Evolutionary conservation across 495 filamentous ascomycete species (phyloP).

Genomic region (Schizothecium vesticola): DNA sequence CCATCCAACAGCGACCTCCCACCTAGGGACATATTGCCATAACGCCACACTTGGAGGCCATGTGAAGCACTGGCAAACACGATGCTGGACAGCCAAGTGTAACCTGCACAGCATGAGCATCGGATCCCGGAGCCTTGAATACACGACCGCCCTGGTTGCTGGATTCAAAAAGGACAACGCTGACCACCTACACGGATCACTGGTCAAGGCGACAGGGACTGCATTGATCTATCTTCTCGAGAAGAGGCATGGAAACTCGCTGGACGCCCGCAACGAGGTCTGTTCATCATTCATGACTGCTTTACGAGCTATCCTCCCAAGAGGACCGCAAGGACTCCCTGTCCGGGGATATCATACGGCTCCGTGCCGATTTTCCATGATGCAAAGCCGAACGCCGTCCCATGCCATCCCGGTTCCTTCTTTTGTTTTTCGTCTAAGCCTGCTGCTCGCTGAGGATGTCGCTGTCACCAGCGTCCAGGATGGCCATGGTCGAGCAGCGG

Average conservation of each 20-base stretch:
- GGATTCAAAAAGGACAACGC: background rate
- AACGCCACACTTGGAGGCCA: background rate
- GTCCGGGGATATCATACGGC: slow-evolving; percentile 23
- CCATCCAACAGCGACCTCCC: background rate
- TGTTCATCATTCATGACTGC: slow-evolving; percentile 27
- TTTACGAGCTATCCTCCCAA: slow-evolving; percentile 18
- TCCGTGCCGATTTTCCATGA: slow-evolving; percentile 18
- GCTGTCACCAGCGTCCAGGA: slow-evolving; percentile 95
- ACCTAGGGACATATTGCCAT: background rate
- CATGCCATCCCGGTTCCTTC: slow-evolving; percentile 17
- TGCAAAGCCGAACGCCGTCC: slow-evolving; percentile 40
- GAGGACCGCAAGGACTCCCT: slow-evolving; percentile 14
- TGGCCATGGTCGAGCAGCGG: slow-evolving; percentile 87
- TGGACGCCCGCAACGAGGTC: background rate
- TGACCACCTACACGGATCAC: background rate
- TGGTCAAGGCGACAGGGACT: background rate
- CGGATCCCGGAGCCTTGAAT: background rate
- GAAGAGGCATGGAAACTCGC: background rate
- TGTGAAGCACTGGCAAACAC: background rate
- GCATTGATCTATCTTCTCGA: slow-evolving; percentile 2
- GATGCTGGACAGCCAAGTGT: background rate
- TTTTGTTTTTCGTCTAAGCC: slow-evolving; percentile 41
- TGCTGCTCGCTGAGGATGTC: slow-evolving; percentile 79
- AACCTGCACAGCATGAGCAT: background rate
- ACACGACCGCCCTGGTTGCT: background rate